Conservation (phyloP, 768 basidiomycete genomes). For the Ramaria rubella region DNA sequence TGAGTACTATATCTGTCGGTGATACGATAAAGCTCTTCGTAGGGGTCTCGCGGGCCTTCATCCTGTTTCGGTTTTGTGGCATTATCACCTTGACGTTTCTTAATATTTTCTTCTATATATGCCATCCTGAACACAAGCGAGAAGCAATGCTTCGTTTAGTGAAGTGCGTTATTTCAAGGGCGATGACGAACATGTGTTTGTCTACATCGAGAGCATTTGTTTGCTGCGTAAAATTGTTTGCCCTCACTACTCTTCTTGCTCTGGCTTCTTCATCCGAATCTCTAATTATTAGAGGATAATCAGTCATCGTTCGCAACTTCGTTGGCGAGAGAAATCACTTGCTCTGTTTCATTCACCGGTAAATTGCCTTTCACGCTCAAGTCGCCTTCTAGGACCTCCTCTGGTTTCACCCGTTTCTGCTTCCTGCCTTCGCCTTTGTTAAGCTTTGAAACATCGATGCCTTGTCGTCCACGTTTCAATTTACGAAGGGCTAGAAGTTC, state of each 20-base stretch:
- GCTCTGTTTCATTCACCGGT: constrained; percentile 52
- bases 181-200: constrained; percentile 81
- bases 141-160: neutral
- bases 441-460: constrained; percentile 80
- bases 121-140: constrained; percentile 95
- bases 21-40: constrained; percentile 71
- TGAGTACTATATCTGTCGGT: constrained; percentile 60
- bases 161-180: neutral
- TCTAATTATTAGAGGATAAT: constrained; percentile 24
- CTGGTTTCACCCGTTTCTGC: constrained; percentile 48
- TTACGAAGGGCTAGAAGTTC: constrained; percentile 83
- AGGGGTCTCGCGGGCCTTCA: constrained; percentile 49
- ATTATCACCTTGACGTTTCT: constrained; percentile 57
- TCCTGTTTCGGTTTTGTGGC: constrained; percentile 35
- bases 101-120: constrained; percentile 93
- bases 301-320: neutral
- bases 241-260: constrained; percentile 65
- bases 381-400: constrained; percentile 51
- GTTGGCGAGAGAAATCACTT: constrained; percentile 19
- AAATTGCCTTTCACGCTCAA: constrained; percentile 43
- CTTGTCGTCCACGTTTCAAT: constrained; percentile 62
- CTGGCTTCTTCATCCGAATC: constrained; percentile 63
- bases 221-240: constrained; percentile 95
- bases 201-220: constrained; percentile 95
- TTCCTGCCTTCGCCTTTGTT: constrained; percentile 78